Evolutionary conservation across 768 basidiomycete genomes (phyloP), one percentile per base, ranked within the genome.

Genomic region (Sarcodon sp.): DNA sequence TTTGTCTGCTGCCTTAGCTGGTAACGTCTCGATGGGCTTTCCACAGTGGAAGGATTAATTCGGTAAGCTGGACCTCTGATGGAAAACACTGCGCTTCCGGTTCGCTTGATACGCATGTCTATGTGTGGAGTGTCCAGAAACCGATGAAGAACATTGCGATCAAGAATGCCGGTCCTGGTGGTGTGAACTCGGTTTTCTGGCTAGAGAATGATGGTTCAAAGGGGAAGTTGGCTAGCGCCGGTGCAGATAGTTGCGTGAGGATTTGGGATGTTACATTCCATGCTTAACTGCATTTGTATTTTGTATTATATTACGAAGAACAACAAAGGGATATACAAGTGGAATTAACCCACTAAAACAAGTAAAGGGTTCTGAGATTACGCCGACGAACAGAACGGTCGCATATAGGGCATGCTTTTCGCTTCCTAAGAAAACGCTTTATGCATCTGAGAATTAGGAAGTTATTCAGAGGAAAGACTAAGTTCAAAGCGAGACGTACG

Each of bases 91-190:
- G 86, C 52, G 92, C 81, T 9, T 91, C 90, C 4, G 91, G 84
- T 9, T 88, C 90, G 15, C 72, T 94, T n/a, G 94, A 98, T 61
- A 93, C 92, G 32, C 78, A 90, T 54, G 78, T 94, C 4, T 96
- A 91, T 58, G 66, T 97, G 21, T 97, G 87, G 80, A 80, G 82
- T 53, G 78, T 89, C 32, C 67, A 66, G 39, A 75, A 78, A 57
- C 80, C 83, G 7, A 65, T 77, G 61, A 80, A 74, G 63, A 87
- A 85, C 54, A 77, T 91, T 34, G 73, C 80, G 27, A 80, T 97
- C 61, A 83, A 81, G 70, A 91, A 91, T 51, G 90, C 87, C 0
- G 80, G 80, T 35, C 79, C 88, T 5, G 87, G 90, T 10, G 92
- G 93, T 7, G 83, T 90, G 2, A 82, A 80, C 51, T 73, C 74